These are phyloP conservation scores for Xylaria multiplex DNA, from an alignment of 2,329 filamentous ascomycete genomes.

Conservation along the genomic window DNA sequence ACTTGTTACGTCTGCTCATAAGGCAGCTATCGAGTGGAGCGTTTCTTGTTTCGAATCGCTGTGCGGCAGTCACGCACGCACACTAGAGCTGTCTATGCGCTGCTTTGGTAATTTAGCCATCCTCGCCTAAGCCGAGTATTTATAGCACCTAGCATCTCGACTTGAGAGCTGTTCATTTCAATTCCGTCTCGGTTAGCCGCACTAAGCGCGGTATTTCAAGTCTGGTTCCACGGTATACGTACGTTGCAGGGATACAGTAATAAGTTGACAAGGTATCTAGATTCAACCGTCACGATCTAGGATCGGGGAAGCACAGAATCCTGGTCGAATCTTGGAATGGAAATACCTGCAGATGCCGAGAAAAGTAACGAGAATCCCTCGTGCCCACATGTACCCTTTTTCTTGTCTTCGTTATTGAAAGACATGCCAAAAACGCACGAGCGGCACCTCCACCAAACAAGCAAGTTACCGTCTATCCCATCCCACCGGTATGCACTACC, in stretches of 20 bases:
- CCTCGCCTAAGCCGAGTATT: slow-evolving; percentile 29
- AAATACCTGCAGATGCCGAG: slow-evolving; percentile 24
- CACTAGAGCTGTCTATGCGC: slow-evolving; percentile 2
- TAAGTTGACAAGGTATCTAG: slow-evolving; percentile 20
- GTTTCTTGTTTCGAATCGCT: slow-evolving; percentile 16
- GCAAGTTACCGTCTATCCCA: slow-evolving; percentile 10
- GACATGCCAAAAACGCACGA: slow-evolving; percentile 5
- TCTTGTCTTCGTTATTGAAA: not conserved
- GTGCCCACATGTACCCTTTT: not conserved
- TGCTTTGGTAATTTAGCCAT: slow-evolving; percentile 24
- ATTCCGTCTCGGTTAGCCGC: slow-evolving; percentile 25
- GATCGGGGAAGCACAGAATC: slow-evolving; percentile 22
- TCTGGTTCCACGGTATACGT: slow-evolving; percentile 21
- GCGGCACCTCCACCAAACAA: not conserved
- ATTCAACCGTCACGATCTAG: slow-evolving; percentile 21
- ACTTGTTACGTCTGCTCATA: not conserved
- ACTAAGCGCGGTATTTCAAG: slow-evolving; percentile 25
- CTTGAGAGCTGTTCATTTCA: slow-evolving; percentile 8
- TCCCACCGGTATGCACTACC: slow-evolving; percentile 7
- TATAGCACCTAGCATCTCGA: slow-evolving; percentile 8
- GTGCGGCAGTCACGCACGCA: slow-evolving; percentile 2
- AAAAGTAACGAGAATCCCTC: slow-evolving; percentile 12
- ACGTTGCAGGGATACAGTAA: slow-evolving; percentile 19
- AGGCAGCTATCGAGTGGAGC: slow-evolving; percentile 23
- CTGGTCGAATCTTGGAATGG: slow-evolving; percentile 23